Base-by-base conservation (phyloP, 2,329 filamentous ascomycete species). In the Ophiostoma australiae region DNA sequence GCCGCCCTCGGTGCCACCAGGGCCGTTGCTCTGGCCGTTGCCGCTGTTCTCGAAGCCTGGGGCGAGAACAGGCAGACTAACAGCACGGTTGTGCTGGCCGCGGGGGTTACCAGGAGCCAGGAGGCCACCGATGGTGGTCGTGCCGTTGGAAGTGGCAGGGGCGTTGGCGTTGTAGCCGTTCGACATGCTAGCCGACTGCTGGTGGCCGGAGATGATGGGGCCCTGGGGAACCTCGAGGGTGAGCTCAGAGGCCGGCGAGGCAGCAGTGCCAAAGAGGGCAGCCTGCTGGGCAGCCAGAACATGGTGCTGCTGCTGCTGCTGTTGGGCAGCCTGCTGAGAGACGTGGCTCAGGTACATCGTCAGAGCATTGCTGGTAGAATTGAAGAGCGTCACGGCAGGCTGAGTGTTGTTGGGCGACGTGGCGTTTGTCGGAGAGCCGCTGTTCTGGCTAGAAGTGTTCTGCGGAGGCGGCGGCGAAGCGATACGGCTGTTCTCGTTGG, bases 301-400 rank as follows among this genome's bases (percentile, higher is more conserved):
- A 74, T 91, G 88, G 70, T 91, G 87, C 74, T 93, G 89, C 75
- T 92, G 90, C 41, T 90, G 85, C 73, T 93, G 91, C 75, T 94
- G 91, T 68, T 88, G 86, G 74, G 92, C 90, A 20, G 87, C 86
- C 77, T 91, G 88, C 73, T 90, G 87, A 31, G 89, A 89, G 37
- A 94, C 87, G 77, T 96, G 93, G 80, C 90, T 94, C 72, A 97
- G 86, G 79, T 97, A 98, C 88, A 97, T 89, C 33, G 94, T 97
- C 79, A 98, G 81, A 0, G 94, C 94, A 80, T 97, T 97, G 83
- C 89, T 94, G 77, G 85, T 90, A 69, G 88, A 89, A 79, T 94
- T 95, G 79, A 97, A 88, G 72, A 97, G 87, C 88, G 90, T 75
- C 81, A 89, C 81, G 77, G 90, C 80, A 77, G 89, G 81, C n/a